A percentile compares a stretch with the other conserved stretches of the same genome.
These are phyloP conservation scores for Pseudozyma tsukubaensis DNA, from an alignment of 1,284 basidiomycete species.

Conservation along the genomic window DNA sequence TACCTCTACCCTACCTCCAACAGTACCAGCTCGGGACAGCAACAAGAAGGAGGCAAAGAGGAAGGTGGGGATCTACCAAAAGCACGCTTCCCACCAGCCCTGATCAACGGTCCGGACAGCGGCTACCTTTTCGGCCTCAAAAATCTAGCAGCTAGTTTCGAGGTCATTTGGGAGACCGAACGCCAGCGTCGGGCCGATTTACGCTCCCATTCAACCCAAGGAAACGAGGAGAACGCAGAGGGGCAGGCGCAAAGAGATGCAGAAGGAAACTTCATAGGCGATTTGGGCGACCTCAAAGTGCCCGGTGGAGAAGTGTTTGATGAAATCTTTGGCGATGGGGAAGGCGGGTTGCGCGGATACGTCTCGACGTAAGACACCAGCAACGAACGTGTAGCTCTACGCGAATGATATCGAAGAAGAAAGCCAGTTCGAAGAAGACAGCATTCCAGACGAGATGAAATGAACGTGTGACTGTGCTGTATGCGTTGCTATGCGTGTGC, in stretches of 20 bases:
- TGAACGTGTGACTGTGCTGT: too few species aligned
- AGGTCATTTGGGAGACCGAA: constrained; percentile 70
- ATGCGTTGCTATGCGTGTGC: too few species aligned
- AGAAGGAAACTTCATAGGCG: constrained; percentile 30
- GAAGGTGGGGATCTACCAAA: constrained; percentile 34
- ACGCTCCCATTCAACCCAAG: constrained; percentile 1
- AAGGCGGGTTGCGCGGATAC: constrained; percentile 51
- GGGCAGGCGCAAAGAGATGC: constrained; percentile 38
- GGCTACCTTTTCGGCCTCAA: constrained; percentile 93
- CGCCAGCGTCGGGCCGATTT: constrained; percentile 37
- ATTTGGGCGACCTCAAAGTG: constrained; percentile 58
- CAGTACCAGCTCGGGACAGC: neutral
- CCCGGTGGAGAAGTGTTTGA: constrained; percentile 66
- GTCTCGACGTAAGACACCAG: constrained; percentile 39
- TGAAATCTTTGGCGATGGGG: constrained; percentile 63
- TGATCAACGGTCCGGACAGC: constrained; percentile 86
- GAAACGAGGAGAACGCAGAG: constrained; percentile 5
- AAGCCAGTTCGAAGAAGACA: too few species aligned
- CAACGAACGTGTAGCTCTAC: constrained; percentile 1
- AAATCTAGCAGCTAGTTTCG: constrained; percentile 77
- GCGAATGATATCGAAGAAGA: too few species aligned
- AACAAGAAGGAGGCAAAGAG: neutral
- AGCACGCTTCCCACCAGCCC: constrained; percentile 84
- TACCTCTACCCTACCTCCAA: constrained; percentile 75
- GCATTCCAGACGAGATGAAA: too few species aligned